phyloP scores from a whole-genome alignment of 306 rosid genomes.

The Citrullus colocynthis region DNA sequence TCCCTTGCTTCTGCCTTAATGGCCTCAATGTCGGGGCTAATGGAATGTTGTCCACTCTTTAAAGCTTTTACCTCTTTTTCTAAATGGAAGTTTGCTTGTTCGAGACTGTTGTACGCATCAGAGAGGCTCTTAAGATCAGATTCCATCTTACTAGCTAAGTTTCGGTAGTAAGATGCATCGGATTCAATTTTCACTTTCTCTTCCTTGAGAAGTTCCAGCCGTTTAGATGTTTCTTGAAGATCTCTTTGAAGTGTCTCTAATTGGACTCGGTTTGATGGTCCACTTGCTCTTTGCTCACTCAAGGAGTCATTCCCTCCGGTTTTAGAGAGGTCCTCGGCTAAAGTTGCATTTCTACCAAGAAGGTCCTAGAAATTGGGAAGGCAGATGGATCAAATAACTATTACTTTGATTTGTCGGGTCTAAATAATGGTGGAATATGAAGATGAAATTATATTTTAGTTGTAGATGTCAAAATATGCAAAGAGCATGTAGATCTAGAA shows the following conservation, averaged over 20 bases:
- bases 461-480: neutral
- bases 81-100: slow-evolving; percentile 57
- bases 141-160: slow-evolving; percentile 76
- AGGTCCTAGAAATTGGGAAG: slow-evolving; percentile 43
- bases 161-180: slow-evolving; percentile 45
- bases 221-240: slow-evolving; percentile 58
- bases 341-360: slow-evolving; percentile 54
- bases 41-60: slow-evolving; percentile 29
- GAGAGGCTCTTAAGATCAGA: slow-evolving; percentile 84
- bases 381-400: neutral
- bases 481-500: neutral
- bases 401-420: neutral
- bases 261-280: slow-evolving; percentile 52
- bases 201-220: slow-evolving; percentile 58
- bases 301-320: slow-evolving; percentile 30
- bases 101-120: slow-evolving; percentile 92
- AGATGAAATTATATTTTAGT: neutral
- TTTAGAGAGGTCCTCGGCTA: slow-evolving; percentile 75
- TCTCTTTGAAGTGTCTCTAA: slow-evolving; percentile 67
- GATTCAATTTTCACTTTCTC: slow-evolving; percentile 70
- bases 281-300: slow-evolving; percentile 48
- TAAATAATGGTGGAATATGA: neutral
- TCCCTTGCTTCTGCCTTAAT: slow-evolving; percentile 92
- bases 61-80: slow-evolving; percentile 63
- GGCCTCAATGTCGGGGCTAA: slow-evolving; percentile 50